Conservation (phyloP, 2,329 filamentous ascomycete genomes). For the Alternaria triticimaculans region DNA sequence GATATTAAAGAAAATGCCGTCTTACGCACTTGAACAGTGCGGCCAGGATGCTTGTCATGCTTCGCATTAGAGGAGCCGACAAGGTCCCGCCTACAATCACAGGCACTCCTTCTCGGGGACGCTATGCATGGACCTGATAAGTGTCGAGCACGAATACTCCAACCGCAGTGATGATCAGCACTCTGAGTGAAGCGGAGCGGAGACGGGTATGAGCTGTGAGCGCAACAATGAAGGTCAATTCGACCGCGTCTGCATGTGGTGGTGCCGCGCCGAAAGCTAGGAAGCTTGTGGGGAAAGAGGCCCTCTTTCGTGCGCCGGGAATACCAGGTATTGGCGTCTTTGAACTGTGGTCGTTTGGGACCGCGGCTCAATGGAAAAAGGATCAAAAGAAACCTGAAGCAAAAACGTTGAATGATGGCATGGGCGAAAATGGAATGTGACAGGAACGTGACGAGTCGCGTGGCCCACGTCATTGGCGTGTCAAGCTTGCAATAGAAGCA, state of each 20-base stretch:
- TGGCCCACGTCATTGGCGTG: conserved; percentile 14
- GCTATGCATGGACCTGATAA: not conserved
- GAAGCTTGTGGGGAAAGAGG: not conserved
- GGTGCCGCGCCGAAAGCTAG: not conserved
- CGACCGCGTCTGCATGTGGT: not conserved
- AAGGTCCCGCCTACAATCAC: not conserved
- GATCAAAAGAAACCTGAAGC: not conserved
- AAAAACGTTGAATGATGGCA: not conserved
- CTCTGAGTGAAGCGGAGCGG: conserved; percentile 1
- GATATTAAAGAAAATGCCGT: not conserved
- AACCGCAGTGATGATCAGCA: not conserved
- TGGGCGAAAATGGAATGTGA: not conserved
- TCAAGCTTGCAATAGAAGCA: not conserved
- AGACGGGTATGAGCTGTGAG: not conserved
- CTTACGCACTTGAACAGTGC: not conserved
- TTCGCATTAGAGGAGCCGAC: not conserved
- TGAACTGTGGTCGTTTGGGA: not conserved
- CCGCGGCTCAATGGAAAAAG: not conserved
- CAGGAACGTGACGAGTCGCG: conserved; percentile 5
- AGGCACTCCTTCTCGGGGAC: not conserved
- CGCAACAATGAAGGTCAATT: not conserved
- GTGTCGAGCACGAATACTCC: not conserved
- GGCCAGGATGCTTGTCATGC: not conserved
- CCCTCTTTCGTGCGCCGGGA: not conserved
- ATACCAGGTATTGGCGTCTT: not conserved